Evolutionary conservation across 2,329 filamentous ascomycete species (phyloP), one percentile per base, ranked within the genome.

Genomic region (Fusarium sp.): DNA sequence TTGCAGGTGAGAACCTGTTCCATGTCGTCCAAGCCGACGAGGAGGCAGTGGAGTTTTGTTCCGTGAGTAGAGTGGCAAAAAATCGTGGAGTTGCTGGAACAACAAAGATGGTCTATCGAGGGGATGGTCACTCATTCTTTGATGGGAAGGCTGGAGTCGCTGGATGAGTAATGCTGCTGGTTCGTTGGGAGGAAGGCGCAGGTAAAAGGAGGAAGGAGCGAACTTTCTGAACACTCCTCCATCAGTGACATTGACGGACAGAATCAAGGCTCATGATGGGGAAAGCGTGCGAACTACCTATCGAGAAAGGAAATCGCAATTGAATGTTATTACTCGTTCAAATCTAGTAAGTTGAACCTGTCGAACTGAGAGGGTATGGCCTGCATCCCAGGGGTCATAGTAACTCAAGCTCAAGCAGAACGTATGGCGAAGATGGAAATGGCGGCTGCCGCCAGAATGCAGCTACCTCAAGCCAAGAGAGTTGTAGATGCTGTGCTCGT

Each of bases 1-100:
- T 98, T 98, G 85, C 96, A 98, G 38, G 90, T 89, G 27, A 98
- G 85, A 24, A 87, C 84, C 68, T 92, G 89, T 67, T 97, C 94
- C 93, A 97, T 96, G 37, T 20, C 45, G 47, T 13, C 22, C 10
- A n/a, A 16, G 31, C 22, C 27, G 27, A 22, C 27, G 16, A 35
- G 20, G 18, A 10, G 27, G 31, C 11, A 42, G 14, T 20, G 16
- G 4, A 18, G 16, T n/a, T 11, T 14, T 13, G 45, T 27, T 57
- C 42, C 34, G 29, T 24, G 18, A 35, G 34, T 11, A 7, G 35
- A 7, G 35, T 40, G 56, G 35, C 35, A 38, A 24, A 27, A 8
- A 35, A 27, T 29, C 14, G 34, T 29, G 56, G 31, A 52, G 22
- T 31, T 20, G 22, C 10, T 24, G 13, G 13, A n/a, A 47, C 22